These are phyloP conservation scores for Leishmania aethiopica DNA, from an alignment of 208 protist genomes.

Conservation along the genomic window DNA sequence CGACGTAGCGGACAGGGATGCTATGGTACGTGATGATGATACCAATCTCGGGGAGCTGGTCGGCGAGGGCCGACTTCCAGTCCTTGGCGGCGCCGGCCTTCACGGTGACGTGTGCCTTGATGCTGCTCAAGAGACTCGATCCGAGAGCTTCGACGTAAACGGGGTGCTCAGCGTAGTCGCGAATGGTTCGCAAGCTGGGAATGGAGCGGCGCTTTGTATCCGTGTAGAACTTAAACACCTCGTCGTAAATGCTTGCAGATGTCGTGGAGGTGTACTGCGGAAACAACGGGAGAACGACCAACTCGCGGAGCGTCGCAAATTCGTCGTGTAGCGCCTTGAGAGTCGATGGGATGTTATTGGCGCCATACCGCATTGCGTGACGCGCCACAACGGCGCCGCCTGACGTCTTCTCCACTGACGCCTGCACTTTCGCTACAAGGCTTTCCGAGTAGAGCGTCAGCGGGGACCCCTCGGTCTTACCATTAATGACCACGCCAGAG, in stretches of 20 bases:
- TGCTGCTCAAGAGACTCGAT: conserved; percentile 12
- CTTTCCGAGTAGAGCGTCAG: conserved; percentile 17
- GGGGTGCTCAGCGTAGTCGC: conserved; percentile 46
- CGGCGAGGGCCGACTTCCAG: conserved; percentile 5
- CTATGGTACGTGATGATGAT: conserved; percentile 59
- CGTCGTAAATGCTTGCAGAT: conserved; percentile 45
- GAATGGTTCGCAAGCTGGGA: conserved; percentile 40
- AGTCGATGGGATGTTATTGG: conserved; percentile 21
- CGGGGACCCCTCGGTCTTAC: conserved; percentile 18
- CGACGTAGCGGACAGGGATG: conserved; percentile 36
- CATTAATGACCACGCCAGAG: conserved; percentile 18
- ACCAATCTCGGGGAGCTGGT: conserved; percentile 12
- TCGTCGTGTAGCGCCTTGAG: conserved; percentile 24
- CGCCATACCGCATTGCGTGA: conserved; percentile 38
- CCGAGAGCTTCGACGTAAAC: conserved; percentile 44
- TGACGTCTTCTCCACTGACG: neutral
- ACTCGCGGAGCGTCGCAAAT: conserved; percentile 3
- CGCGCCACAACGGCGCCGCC: conserved; percentile 22
- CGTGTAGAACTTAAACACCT: conserved; percentile 36
- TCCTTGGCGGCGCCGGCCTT: neutral
- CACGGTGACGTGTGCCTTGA: conserved; percentile 12
- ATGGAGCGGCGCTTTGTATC: conserved; percentile 29
- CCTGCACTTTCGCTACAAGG: conserved; percentile 5
- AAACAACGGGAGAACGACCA: conserved; percentile 58
- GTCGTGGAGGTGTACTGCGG: conserved; percentile 67